Evolutionary conservation across 2,329 filamentous ascomycete genomes (phyloP), one percentile per base, ranked within the genome.

Genomic region (Fusarium sp.): DNA sequence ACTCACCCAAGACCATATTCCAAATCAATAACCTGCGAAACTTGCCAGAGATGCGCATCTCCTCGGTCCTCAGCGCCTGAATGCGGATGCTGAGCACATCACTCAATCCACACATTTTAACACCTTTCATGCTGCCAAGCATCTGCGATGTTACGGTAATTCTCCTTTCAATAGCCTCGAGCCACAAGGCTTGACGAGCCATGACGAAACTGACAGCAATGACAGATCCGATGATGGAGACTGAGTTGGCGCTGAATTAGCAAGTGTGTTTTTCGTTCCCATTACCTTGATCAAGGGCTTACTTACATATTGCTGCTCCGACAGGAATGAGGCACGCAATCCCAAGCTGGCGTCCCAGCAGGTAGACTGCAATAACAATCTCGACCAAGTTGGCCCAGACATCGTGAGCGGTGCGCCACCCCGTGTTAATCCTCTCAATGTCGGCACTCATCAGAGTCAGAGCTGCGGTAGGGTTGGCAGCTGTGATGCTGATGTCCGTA

Each of bases 391-490:
- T 75, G 1, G 74, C 76, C 78, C 78, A 80, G 3, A 76, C 53
- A 24, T 81, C 78, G 45, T 81, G 80, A 28, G 79, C 58, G 0
- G 63, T 72, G n/a, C 70, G 65, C 41, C 76, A 74, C 0, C 76
- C 75, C 0, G 67, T 61, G 3, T 70, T 69, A 10, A 81, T 76
- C 1, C 75, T 73, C 48, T 79, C 79, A 13, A 81, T 73, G 35
- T 83, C 80, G 4, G 78, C 72, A 35, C 74, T 79, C 77, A 82
- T 81, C 6, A 82, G 66, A 5, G 80, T 81, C 41, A 81, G 61
- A 0, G 77, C 72, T 0, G 76, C 74, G 0, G 75, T 72, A 1
- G 78, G 73, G 22, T 77, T 75, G 8, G 73, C 69, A 2, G 71
- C 61, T 1, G 70, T 66, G 7, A 76, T 64, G 4, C 62, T 67